These are phyloP conservation scores for Yamadazyma songkhlaensis DNA, from an alignment of 1,139 yeast species.

Conservation along the genomic window DNA sequence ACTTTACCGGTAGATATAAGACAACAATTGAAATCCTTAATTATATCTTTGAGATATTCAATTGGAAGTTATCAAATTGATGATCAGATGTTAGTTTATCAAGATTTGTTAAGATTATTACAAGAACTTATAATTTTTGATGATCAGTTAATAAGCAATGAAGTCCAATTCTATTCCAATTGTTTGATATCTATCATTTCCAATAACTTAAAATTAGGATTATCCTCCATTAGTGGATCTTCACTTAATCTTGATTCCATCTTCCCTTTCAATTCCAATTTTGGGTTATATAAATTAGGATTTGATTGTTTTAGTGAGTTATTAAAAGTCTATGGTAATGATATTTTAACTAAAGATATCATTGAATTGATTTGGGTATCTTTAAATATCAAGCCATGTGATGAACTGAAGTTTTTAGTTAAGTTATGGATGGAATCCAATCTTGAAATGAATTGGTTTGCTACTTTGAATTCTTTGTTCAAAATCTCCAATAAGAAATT, in stretches of 20 bases:
- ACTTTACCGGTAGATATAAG: slow-evolving; percentile 21
- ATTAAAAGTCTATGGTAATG: slow-evolving; percentile 37
- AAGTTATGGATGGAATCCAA: slow-evolving; percentile 41
- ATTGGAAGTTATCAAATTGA: slow-evolving; percentile 29
- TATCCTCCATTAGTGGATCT: slow-evolving; percentile 33
- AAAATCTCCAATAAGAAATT: slow-evolving; percentile 37
- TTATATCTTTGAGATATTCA: slow-evolving; percentile 30
- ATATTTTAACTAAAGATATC: slow-evolving; percentile 33
- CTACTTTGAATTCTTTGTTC: slow-evolving; percentile 36
- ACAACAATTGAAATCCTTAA: slow-evolving; percentile 24
- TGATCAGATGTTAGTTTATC: slow-evolving; percentile 28
- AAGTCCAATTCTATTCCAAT: slow-evolving; percentile 27
- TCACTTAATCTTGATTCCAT: slow-evolving; percentile 32
- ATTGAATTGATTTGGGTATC: slow-evolving; percentile 42
- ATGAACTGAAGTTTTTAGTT: slow-evolving; percentile 31
- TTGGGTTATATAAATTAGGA: slow-evolving; percentile 33
- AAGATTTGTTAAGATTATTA: slow-evolving; percentile 27
- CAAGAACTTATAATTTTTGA: slow-evolving; percentile 44
- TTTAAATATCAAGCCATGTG: slow-evolving; percentile 41
- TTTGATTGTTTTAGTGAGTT: slow-evolving; percentile 41
- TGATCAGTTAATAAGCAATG: slow-evolving; percentile 31
- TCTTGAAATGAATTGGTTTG: slow-evolving; percentile 39
- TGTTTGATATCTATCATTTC: slow-evolving; percentile 33
- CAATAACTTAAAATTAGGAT: slow-evolving; percentile 37
- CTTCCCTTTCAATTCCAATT: slow-evolving; percentile 41